A percentile compares a stretch with the other conserved stretches of the same genome.
These are phyloP conservation scores for Backusella luteola DNA, from an alignment of 192 early-diverging fungal species.

Conservation along the genomic window DNA sequence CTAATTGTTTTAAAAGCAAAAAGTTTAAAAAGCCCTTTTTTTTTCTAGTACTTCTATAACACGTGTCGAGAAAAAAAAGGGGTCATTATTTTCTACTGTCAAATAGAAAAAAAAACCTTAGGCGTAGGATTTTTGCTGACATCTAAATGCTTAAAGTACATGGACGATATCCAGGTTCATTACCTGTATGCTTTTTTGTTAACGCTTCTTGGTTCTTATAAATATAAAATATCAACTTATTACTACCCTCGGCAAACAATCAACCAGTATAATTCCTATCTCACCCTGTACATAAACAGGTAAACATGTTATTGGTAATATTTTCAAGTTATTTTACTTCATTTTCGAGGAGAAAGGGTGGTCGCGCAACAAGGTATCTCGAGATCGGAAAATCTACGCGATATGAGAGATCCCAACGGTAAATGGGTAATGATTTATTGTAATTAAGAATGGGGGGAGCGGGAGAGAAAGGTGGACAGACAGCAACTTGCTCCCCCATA, in stretches of 20 bases:
- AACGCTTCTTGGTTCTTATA: neutral
- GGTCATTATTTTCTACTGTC: neutral
- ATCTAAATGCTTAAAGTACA: neutral
- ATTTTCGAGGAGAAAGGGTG: slow-evolving; percentile 6
- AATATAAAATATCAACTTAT: neutral
- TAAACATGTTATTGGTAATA: slow-evolving; percentile 6
- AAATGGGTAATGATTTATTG: neutral
- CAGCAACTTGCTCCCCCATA: slow-evolving; percentile 4
- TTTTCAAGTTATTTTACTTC: slow-evolving; percentile 9
- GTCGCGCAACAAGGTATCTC: neutral
- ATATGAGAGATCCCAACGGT: neutral
- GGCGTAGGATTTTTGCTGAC: neutral
- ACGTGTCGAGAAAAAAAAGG: slow-evolving; percentile 4
- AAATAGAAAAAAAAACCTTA: neutral
- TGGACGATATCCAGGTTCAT: neutral
- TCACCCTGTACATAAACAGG: neutral
- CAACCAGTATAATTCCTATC: neutral
- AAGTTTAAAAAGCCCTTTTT: neutral
- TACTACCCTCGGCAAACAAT: neutral
- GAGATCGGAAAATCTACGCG: slow-evolving; percentile 2
- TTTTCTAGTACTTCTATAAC: neutral
- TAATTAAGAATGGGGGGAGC: slow-evolving; percentile 10
- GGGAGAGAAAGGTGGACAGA: slow-evolving; percentile 7
- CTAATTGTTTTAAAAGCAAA: slow-evolving; percentile 7
- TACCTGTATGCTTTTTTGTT: neutral